Conservation (phyloP, 2,329 filamentous ascomycete species). For the Pseudopithomyces maydicus region DNA sequence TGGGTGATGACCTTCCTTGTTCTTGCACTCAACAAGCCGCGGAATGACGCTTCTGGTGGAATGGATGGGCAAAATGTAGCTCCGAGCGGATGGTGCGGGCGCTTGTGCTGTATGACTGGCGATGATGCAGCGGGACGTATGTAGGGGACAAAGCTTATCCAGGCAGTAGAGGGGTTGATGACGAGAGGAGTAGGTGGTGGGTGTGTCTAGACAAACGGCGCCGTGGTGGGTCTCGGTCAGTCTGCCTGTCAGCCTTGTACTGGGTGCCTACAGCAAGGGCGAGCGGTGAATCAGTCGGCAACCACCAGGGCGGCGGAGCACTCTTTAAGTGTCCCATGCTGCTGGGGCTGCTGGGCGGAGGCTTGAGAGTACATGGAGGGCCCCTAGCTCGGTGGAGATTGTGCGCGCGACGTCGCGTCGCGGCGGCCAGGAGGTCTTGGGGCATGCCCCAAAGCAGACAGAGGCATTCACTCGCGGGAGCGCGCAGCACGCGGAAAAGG, state of each 20-base stretch:
- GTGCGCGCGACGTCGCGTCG: constrained; percentile 14
- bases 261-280: constrained; percentile 7
- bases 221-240: not conserved
- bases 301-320: constrained; percentile 1
- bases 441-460: constrained; percentile 19
- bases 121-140: not conserved
- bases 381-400: constrained; percentile 28
- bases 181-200: constrained; percentile 4
- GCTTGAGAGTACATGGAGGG: constrained; percentile 28
- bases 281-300: not conserved
- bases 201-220: not conserved
- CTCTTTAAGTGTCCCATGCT: constrained; percentile 28
- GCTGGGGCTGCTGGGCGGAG: constrained; percentile 39
- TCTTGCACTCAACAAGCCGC: constrained; percentile 12
- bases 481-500: constrained; percentile 33
- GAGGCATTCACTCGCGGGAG: constrained; percentile 34
- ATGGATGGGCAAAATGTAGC: constrained; percentile 2
- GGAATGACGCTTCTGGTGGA: constrained; percentile 14
- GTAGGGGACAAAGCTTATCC: constrained; percentile 1
- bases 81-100: not conserved
- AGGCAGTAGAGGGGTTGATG: not conserved
- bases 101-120: too few species aligned
- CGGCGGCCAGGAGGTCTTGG: constrained; percentile 14
- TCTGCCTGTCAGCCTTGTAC: constrained; percentile 29
- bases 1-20: constrained; percentile 19